Conservation (phyloP, 106 monocot species). For the Chionographis japonica region DNA sequence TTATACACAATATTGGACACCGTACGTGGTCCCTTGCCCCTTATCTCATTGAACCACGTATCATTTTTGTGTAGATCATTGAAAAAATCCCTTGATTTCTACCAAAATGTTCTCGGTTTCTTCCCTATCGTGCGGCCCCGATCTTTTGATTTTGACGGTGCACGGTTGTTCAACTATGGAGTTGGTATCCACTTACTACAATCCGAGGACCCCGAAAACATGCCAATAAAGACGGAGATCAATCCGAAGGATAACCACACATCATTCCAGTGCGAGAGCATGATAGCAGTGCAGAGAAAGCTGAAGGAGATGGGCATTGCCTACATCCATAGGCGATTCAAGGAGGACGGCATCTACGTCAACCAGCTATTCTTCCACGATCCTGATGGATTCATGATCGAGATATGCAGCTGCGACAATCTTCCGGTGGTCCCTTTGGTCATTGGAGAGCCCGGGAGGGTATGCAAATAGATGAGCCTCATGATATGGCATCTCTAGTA, state of each 20-base stretch:
- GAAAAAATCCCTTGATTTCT: slow-evolving; percentile 19
- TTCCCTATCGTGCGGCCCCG: slow-evolving; percentile 24
- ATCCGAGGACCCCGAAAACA: background rate
- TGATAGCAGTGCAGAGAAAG: slow-evolving; percentile 7
- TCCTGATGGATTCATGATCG: slow-evolving; percentile 23
- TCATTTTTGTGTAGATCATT: slow-evolving; percentile 23
- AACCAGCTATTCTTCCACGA: slow-evolving; percentile 34
- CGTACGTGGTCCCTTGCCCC: slow-evolving; percentile 4
- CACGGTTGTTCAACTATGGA: slow-evolving; percentile 27
- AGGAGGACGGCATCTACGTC: slow-evolving; percentile 17
- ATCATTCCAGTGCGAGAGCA: slow-evolving; percentile 28
- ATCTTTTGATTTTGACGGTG: slow-evolving; percentile 25
- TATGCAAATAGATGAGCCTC: too few relatives aligned
- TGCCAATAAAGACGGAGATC: slow-evolving; percentile 7
- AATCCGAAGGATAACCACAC: slow-evolving; percentile 42
- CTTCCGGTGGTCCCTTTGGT: background rate
- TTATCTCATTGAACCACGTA: slow-evolving; percentile 31
- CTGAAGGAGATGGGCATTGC: slow-evolving; percentile 6
- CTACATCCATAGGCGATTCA: slow-evolving; percentile 8
- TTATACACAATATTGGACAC: too few relatives aligned
- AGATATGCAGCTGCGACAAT: slow-evolving; percentile 26
- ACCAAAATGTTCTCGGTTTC: slow-evolving; percentile 35
- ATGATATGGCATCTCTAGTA: too few relatives aligned
- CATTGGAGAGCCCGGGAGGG: too few relatives aligned
- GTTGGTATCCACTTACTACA: slow-evolving; percentile 28